phyloP scores from a whole-genome alignment of 345 rosid genomes.

The Rhizophora apiculata region DNA sequence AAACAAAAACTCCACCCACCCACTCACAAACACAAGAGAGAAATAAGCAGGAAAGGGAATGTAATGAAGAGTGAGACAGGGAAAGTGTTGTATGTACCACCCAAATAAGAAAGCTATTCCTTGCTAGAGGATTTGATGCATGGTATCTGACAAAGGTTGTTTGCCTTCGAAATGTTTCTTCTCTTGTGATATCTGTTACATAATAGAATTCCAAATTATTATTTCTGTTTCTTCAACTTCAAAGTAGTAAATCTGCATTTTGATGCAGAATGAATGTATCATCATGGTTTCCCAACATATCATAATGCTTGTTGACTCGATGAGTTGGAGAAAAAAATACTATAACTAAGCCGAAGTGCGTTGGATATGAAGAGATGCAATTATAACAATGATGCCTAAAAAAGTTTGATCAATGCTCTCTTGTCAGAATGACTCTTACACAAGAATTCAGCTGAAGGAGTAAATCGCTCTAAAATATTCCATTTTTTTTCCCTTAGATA shows the following conservation, averaged over 20 bases:
- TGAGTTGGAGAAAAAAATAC: neutral
- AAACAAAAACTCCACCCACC: no score
- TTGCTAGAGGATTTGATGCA: slow-evolving; percentile 50
- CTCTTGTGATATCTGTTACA: slow-evolving; percentile 52
- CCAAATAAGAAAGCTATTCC: slow-evolving; percentile 68
- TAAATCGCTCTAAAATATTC: no score
- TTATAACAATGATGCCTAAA: neutral
- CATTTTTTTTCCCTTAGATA: no score
- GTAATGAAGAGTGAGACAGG: slow-evolving; percentile 9
- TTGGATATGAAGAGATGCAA: neutral
- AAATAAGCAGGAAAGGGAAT: slow-evolving; percentile 1
- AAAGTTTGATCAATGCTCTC: neutral
- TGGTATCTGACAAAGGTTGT: slow-evolving; percentile 73
- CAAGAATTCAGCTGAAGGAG: no score
- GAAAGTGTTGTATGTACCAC: slow-evolving; percentile 47
- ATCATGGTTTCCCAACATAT: neutral
- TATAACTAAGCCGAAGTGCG: neutral
- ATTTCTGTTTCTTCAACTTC: neutral
- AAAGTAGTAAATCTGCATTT: neutral
- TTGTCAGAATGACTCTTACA: neutral
- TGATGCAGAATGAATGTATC: neutral
- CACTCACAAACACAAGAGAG: neutral
- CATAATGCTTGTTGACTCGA: neutral
- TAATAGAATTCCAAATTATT: slow-evolving; percentile 6
- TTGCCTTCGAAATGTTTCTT: slow-evolving; percentile 59